These are phyloP conservation scores for Saccharomyces paradoxus DNA, from an alignment of 805 yeast genomes.

Conservation along the genomic window DNA sequence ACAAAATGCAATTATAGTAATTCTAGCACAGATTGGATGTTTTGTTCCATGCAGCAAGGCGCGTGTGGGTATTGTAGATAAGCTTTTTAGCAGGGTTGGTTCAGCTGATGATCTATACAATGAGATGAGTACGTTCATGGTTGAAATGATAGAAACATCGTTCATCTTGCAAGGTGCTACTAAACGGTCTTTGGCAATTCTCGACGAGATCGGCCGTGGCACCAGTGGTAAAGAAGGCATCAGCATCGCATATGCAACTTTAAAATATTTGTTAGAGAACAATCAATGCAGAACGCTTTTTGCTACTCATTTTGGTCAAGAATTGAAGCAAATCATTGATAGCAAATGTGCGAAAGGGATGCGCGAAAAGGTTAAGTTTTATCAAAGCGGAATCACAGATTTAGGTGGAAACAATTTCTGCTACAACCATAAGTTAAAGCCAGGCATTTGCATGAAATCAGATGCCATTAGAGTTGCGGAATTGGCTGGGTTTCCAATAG, in stretches of 20 bases:
- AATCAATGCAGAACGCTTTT: conserved; percentile 70
- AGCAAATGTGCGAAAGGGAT: conserved; percentile 21
- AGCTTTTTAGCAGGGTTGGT: conserved; percentile 71
- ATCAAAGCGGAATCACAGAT: conserved; percentile 22
- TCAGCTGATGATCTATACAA: conserved; percentile 75
- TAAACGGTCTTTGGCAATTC: conserved; percentile 56
- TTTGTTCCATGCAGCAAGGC: conserved; percentile 63
- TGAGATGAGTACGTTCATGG: conserved; percentile 87
- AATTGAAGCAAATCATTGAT: conserved; percentile 37
- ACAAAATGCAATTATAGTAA: conserved; percentile 61
- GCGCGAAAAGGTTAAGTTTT: conserved; percentile 12
- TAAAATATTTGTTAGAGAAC: conserved; percentile 43
- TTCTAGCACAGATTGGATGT: conserved; percentile 68
- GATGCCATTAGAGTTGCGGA: conserved; percentile 72
- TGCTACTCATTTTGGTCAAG: conserved; percentile 79
- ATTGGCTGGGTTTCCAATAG: conserved; percentile 67
- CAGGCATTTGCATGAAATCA: conserved; percentile 67
- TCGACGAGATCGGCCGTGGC: conserved; percentile 88
- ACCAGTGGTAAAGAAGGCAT: conserved; percentile 80
- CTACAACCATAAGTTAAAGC: conserved; percentile 47
- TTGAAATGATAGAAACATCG: conserved; percentile 82
- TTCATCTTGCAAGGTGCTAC: conserved; percentile 61
- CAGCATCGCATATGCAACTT: conserved; percentile 73
- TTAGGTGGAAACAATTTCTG: conserved; percentile 18
- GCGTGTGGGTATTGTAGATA: conserved; percentile 63